Percentiles rank a stretch among this genome's conserved stretches.
Evolutionary conservation across 352 stramenopile genomes (phyloP).

Genomic region (Phytophthora boehmeriae): DNA sequence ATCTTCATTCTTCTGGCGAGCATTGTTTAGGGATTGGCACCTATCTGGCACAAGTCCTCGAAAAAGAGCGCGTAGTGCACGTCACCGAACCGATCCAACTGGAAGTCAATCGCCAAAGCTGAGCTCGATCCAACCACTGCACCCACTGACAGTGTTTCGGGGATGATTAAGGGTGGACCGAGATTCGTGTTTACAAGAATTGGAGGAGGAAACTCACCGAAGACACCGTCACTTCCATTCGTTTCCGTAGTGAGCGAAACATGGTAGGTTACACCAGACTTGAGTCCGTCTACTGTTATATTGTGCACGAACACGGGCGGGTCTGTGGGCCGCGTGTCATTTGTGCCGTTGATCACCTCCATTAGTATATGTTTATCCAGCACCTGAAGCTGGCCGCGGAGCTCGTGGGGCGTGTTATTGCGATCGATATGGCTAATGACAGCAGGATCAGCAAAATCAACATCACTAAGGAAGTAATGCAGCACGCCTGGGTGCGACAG

Average conservation of each 20-base stretch:
- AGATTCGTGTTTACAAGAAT: constrained; percentile 72
- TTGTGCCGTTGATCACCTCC: constrained; percentile 76
- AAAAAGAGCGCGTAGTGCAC: constrained; percentile 85
- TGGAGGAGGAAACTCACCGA: constrained; percentile 72
- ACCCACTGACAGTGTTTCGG: constrained; percentile 36
- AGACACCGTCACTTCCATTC: constrained; percentile 60
- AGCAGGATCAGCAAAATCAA: constrained; percentile 75
- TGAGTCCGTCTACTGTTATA: constrained; percentile 49
- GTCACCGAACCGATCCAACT: constrained; percentile 61
- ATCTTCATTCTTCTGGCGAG: not conserved
- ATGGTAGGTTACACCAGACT: constrained; percentile 64
- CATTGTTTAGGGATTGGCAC: constrained; percentile 15
- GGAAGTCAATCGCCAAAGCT: constrained; percentile 58
- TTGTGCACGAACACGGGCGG: constrained; percentile 67
- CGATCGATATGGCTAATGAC: constrained; percentile 41
- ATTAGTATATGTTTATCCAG: constrained; percentile 50
- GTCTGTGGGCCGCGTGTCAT: constrained; percentile 66
- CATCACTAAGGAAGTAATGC: constrained; percentile 77
- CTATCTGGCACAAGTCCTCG: constrained; percentile 51
- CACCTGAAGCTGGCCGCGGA: constrained; percentile 58
- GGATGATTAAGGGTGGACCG: constrained; percentile 45
- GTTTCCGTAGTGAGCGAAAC: constrained; percentile 83
- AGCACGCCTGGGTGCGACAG: constrained; percentile 66
- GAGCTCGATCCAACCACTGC: constrained; percentile 49
- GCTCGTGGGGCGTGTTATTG: constrained; percentile 36